Evolutionary conservation across 345 rosid species (phyloP), one percentile per base, ranked within the genome.

Genomic region (Dimocarpus longan): DNA sequence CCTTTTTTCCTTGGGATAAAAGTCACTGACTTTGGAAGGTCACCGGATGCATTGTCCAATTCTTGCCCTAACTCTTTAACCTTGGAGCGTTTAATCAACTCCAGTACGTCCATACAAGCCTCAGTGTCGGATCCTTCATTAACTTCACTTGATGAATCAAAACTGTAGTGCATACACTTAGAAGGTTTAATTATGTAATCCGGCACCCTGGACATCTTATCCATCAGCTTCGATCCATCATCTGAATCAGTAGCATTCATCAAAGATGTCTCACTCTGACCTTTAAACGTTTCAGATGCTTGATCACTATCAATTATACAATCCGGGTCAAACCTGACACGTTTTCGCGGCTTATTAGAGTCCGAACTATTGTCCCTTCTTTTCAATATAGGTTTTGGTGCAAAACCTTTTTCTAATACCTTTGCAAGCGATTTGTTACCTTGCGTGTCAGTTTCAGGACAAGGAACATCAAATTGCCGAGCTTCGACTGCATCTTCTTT

Each of bases 401-500:
- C 75, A 80, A 52, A 71, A 40, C 72, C 76, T 37, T 57, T 65
- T 52, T 75, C 50, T 24, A 44, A 70, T 48, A 76, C 26, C 11
- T 79, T 79, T 37, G 37, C 24, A 4, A 26, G 68, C 3, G 44
- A 54, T 67, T 81, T 73, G 66, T 77, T 80, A 12, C 56, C 76
- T 70, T 80, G 80, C 6, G 77, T 79, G 80, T 77, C 75, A 26
- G 73, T 79, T 65, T 66, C 80, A n/a, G 68, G 69, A 85, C 77
- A 68, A 77, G 78, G 10, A 65, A 65, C 64, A 28, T 76, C 81
- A 21, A 62, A 10, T 22, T 80, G 87, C 40, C 22, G 39, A 57
- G 94, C 93, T 64, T 91, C 93, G 56, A 82, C 85, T 67, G 86
- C 91, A 66, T 94, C 99, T 85, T 94, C 98, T 81, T 82, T 85